Conservation (phyloP, 192 early-diverging fungal species). For the Nowakowskiella sp. region DNA sequence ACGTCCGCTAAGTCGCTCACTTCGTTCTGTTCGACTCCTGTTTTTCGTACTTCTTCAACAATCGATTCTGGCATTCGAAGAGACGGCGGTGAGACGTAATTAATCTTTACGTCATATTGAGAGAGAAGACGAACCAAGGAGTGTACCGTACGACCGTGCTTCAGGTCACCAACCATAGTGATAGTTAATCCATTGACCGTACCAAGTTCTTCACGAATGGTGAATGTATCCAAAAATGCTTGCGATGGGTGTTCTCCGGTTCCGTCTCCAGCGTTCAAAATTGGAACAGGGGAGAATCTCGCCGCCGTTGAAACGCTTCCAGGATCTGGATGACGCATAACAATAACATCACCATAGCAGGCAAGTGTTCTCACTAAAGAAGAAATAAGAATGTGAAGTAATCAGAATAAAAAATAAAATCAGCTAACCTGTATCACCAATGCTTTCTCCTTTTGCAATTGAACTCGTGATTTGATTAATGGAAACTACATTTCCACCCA, state of each 20-base stretch:
- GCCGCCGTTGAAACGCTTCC: conserved; percentile 77
- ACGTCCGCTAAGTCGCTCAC: conserved; percentile 65
- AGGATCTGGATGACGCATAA: conserved; percentile 86
- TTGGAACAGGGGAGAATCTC: conserved; percentile 79
- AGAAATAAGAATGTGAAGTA: conserved; percentile 1
- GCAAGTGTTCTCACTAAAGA: conserved; percentile 72
- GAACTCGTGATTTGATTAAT: conserved; percentile 80
- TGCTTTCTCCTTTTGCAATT: conserved; percentile 90
- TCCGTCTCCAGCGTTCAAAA: conserved; percentile 97
- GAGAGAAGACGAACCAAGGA: conserved; percentile 80
- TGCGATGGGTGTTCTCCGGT: conserved; percentile 97
- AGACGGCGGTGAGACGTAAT: conserved; percentile 81
- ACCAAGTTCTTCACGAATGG: conserved; percentile 85
- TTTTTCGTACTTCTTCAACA: conserved; percentile 26
- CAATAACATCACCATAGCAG: conserved; percentile 86
- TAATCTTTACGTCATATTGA: conserved; percentile 87
- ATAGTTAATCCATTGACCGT: conserved; percentile 94
- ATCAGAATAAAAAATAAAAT: not conserved
- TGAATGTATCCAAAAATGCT: conserved; percentile 92
- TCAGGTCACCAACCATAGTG: conserved; percentile 92
- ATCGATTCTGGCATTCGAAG: conserved; percentile 82
- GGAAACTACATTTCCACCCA: conserved; percentile 84
- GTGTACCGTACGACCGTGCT: conserved; percentile 97
- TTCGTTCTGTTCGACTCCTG: conserved; percentile 57
- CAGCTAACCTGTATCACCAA: conserved; percentile 67